These are phyloP conservation scores for Jamesozyma gamospora DNA, from an alignment of 805 yeast genomes.

Conservation along the genomic window DNA sequence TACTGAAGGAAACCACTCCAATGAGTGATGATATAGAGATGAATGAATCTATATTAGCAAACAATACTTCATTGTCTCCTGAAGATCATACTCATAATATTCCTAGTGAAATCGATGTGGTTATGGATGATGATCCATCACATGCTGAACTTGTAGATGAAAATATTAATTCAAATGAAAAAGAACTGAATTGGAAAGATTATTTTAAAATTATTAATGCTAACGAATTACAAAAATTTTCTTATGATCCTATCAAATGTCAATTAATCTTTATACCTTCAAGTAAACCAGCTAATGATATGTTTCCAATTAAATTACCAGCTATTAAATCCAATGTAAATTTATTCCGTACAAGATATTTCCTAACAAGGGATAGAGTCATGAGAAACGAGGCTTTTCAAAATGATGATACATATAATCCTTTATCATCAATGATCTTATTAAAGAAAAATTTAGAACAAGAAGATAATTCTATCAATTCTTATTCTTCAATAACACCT, in stretches of 20 bases:
- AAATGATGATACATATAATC: conserved; percentile 25
- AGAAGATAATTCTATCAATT: conserved; percentile 5
- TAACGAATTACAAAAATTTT: conserved; percentile 51
- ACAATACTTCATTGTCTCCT: conserved; percentile 3
- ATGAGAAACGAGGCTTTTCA: conserved; percentile 70
- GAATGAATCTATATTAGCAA: background rate
- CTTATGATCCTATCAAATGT: conserved; percentile 51
- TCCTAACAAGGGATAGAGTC: conserved; percentile 58
- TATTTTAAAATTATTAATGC: conserved; percentile 60
- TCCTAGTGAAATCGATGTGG: background rate
- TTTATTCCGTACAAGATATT: conserved; percentile 45
- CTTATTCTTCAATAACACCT: conserved; percentile 43
- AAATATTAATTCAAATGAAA: background rate
- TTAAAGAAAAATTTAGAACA: conserved; percentile 14
- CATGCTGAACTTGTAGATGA: conserved; percentile 1
- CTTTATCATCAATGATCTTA: conserved; percentile 26
- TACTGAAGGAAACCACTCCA: conserved; percentile 5
- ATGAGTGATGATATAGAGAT: background rate
- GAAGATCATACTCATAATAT: background rate
- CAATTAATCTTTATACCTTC: conserved; percentile 40
- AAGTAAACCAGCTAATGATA: conserved; percentile 4
- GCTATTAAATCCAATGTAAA: conserved; percentile 28
- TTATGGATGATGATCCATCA: background rate
- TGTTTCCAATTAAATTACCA: conserved; percentile 15
- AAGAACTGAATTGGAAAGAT: conserved; percentile 54